phyloP scores from a whole-genome alignment of 768 basidiomycete species.

The Leccinum pellstonianum region DNA sequence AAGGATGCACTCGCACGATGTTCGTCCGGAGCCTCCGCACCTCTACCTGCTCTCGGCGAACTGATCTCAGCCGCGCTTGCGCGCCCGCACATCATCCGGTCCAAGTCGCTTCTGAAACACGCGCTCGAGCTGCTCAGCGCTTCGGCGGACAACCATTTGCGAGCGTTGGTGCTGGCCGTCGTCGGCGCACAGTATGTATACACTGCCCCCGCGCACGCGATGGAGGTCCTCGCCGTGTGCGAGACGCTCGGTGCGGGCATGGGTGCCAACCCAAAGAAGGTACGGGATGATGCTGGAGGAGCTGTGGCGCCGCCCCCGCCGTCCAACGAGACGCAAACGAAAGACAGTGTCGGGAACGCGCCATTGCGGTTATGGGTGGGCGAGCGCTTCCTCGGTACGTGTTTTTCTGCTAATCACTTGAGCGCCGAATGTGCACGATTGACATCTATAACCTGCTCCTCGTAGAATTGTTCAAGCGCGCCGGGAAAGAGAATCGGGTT shows the following conservation, averaged over 20 bases:
- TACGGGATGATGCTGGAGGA: neutral
- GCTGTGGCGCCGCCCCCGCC: neutral
- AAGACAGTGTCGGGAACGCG: constrained; percentile 54
- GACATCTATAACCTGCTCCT: neutral
- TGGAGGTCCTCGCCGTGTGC: constrained; percentile 61
- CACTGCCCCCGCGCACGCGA: constrained; percentile 68
- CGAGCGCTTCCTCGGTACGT: constrained; percentile 60
- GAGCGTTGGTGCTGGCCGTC: constrained; percentile 66
- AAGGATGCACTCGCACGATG: constrained; percentile 30
- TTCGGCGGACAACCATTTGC: constrained; percentile 70
- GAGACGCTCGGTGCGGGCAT: constrained; percentile 72
- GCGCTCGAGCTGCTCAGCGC: constrained; percentile 57
- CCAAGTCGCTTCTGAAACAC: constrained; percentile 46
- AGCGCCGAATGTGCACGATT: neutral
- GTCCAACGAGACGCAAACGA: constrained; percentile 9
- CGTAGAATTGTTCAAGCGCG: constrained; percentile 57
- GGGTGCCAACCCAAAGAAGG: constrained; percentile 40
- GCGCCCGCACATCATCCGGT: constrained; percentile 28
- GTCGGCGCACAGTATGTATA: constrained; percentile 70
- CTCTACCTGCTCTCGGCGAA: constrained; percentile 14
- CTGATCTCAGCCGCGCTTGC: constrained; percentile 22
- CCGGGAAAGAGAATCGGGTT: constrained; percentile 48
- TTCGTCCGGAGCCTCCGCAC: constrained; percentile 21
- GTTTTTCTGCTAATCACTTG: neutral
- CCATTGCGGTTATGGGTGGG: constrained; percentile 71